Evolutionary conservation across 192 early-diverging fungal species (phyloP).

Genomic region (Coemansia sp.): DNA sequence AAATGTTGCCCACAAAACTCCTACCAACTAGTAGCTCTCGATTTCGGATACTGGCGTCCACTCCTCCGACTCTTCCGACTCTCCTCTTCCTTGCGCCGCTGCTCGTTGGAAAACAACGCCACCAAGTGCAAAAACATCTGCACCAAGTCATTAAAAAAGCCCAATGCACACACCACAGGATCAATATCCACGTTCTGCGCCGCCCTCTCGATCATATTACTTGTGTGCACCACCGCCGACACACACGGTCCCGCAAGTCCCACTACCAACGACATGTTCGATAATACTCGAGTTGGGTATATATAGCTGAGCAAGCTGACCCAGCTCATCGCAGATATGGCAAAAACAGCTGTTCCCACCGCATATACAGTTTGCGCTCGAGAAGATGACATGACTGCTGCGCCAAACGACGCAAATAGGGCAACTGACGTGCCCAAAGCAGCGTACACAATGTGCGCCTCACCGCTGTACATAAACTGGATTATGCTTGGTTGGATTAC

Average conservation of each 20-base stretch:
- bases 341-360: slow-evolving; percentile 17
- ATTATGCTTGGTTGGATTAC: slow-evolving; percentile 10
- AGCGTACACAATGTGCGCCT: slow-evolving; percentile 17
- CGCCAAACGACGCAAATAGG: slow-evolving; percentile 34
- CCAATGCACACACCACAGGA: slow-evolving; percentile 16
- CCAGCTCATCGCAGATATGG: slow-evolving; percentile 14
- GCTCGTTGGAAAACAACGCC: slow-evolving; percentile 14
- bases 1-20: too few relatives aligned
- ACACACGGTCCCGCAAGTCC: slow-evolving; percentile 19
- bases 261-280: slow-evolving; percentile 11
- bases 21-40: too few relatives aligned
- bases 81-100: slow-evolving; percentile 9
- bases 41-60: too few relatives aligned
- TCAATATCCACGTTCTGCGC: slow-evolving; percentile 15
- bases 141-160: slow-evolving; percentile 28
- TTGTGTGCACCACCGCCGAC: slow-evolving; percentile 31
- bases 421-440: slow-evolving; percentile 12
- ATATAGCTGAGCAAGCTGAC: slow-evolving; percentile 14
- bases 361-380: slow-evolving; percentile 17
- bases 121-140: slow-evolving; percentile 22
- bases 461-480: slow-evolving; percentile 8
- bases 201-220: slow-evolving; percentile 26
- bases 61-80: too few relatives aligned
- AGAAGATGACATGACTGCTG: slow-evolving; percentile 20
- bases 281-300: slow-evolving; percentile 18